Evolutionary conservation across 2,329 filamentous ascomycete genomes (phyloP), one percentile per base, ranked within the genome.

Genomic region (Beauveria brongniartii): DNA sequence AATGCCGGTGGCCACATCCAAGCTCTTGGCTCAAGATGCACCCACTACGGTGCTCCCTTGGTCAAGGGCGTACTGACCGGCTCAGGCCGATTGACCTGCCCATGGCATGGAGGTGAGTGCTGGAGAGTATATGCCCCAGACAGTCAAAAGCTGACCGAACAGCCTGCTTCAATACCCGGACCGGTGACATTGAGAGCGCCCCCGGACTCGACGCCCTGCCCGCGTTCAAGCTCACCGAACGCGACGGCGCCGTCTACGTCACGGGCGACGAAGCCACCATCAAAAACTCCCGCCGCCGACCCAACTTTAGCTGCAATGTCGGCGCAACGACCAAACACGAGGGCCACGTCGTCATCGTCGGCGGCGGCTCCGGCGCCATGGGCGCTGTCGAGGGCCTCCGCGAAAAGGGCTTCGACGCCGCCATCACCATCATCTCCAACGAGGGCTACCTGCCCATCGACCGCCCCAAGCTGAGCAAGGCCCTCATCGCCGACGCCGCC

Each of bases 391-490:
- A 97, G 71, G 89, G 86, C 14, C 83, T 99, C 18, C 87, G 93
- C 48, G 88, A 89, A 65, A 85, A 88, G 64, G 92, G 92, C 34
- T 97, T 87, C 78, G 81, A 80, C 5, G 93, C 92, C 16, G 78
- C 83, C 60, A 86, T 99, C 66, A 95, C 92, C 0, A 79, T 96
- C 68, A 86, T 99, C 68, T 87, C 90, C 14, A 87, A 84, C 65
- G 94, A 99, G 74, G 88, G 90, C 24, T 89, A 94, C 71, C 82
- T 89, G 40, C 92, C 92, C 37, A 92, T 97, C 68, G 94, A 99
- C 76, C 86, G 94, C 22, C 91, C 94, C 12, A 97, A 97, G 79
- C 82, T 99, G 47, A 97, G 92, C 70, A 99, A 99, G 76, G 91
- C 93, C 0, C 80, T 99, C 14, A 82, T 97, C 64, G 85, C 90